A percentile compares a stretch with the other conserved stretches of the same genome.
Evolutionary conservation across 306 rosid genomes (phyloP).

Genomic region (Casuarina equisetifolia): DNA sequence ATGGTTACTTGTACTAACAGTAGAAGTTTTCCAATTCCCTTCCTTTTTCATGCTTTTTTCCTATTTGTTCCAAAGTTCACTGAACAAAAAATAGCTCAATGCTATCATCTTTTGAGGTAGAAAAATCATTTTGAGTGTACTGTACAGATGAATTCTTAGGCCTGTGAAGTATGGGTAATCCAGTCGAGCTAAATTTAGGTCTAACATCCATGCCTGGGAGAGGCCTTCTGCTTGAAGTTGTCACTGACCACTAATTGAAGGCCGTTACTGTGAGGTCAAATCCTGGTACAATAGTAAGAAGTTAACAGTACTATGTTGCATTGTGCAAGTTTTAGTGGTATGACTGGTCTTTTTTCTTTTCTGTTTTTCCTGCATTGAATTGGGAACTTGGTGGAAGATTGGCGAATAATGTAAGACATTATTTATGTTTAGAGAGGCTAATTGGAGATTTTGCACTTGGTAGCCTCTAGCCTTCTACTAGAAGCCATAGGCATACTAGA

Average conservation of each 20-base stretch:
- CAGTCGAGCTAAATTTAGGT: too few relatives aligned
- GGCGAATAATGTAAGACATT: neutral
- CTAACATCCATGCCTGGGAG: neutral
- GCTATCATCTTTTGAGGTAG: too few relatives aligned
- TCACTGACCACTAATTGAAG: neutral
- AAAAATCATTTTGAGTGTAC: too few relatives aligned
- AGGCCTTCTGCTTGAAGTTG: neutral
- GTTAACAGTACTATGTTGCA: neutral
- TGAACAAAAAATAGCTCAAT: too few relatives aligned
- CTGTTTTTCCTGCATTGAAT: neutral
- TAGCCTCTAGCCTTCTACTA: neutral
- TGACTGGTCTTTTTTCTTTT: neutral
- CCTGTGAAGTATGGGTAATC: too few relatives aligned
- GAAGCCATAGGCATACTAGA: neutral
- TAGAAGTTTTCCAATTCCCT: too few relatives aligned
- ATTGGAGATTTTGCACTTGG: neutral
- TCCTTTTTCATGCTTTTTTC: too few relatives aligned
- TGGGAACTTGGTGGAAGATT: neutral
- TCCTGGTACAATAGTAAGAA: neutral
- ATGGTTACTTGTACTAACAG: too few relatives aligned
- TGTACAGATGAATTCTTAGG: too few relatives aligned
- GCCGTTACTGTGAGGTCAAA: neutral
- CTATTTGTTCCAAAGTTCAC: too few relatives aligned
- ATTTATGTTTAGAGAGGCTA: slow-evolving; percentile 1
- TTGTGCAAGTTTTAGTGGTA: neutral